Percentiles rank a stretch among this genome's conserved stretches.
Evolutionary conservation across 1,284 basidiomycete genomes (phyloP).

Genomic region (Rhizopogon parksii): DNA sequence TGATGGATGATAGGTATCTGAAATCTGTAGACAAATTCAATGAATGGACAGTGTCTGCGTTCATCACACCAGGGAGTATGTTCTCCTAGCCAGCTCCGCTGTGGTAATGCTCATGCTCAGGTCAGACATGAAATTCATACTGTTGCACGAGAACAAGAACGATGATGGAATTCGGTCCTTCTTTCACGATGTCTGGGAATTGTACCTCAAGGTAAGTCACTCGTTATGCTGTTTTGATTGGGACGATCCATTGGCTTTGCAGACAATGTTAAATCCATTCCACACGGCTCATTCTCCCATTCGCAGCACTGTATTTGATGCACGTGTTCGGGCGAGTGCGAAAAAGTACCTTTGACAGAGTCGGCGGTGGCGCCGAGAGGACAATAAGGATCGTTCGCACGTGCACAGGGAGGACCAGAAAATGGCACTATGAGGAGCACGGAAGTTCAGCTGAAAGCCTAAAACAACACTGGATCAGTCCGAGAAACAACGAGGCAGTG

Average conservation of each 20-base stretch:
- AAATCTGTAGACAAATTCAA: slow-evolving; percentile 93
- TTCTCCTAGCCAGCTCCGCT: slow-evolving; percentile 10
- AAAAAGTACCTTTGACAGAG: slow-evolving; percentile 68
- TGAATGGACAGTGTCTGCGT: slow-evolving; percentile 94
- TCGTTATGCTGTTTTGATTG: neutral
- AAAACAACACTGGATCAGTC: too few species aligned
- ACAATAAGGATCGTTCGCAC: neutral
- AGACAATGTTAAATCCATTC: slow-evolving; percentile 90
- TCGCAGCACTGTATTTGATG: slow-evolving; percentile 74
- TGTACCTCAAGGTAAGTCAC: slow-evolving; percentile 79
- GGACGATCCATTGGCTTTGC: slow-evolving; percentile 15
- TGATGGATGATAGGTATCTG: slow-evolving; percentile 63
- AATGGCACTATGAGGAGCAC: neutral
- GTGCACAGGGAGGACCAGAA: neutral
- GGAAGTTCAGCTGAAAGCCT: neutral
- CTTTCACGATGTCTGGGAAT: slow-evolving; percentile 91
- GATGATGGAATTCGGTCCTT: slow-evolving; percentile 91
- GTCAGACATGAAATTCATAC: slow-evolving; percentile 83
- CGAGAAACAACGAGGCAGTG: neutral
- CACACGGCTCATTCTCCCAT: slow-evolving; percentile 84
- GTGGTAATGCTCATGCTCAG: slow-evolving; percentile 15
- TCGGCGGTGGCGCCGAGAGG: neutral
- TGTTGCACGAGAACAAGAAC: slow-evolving; percentile 90
- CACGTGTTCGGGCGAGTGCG: slow-evolving; percentile 77
- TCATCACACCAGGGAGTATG: slow-evolving; percentile 89